Percentiles rank a stretch among this genome's conserved stretches.
Evolutionary conservation across 192 early-diverging fungal genomes (phyloP).

Genomic region (Chytriomyces confervae): DNA sequence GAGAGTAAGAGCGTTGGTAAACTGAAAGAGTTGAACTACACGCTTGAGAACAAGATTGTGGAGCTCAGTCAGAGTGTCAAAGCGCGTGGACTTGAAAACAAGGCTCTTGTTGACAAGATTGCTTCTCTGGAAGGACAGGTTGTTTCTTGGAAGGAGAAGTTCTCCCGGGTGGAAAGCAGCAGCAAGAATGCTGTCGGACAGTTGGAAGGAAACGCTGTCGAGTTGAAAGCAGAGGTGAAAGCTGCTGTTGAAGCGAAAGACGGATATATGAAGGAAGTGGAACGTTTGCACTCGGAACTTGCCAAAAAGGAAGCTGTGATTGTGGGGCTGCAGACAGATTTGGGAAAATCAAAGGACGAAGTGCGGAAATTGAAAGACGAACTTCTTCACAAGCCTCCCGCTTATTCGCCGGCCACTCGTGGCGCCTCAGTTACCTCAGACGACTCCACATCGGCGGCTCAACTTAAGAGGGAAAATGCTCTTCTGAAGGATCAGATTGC

Average conservation of each 20-base stretch:
- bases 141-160: constrained; percentile 71
- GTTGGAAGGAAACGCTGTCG: constrained; percentile 58
- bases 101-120: constrained; percentile 58
- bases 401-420: not conserved
- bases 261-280: constrained; percentile 61
- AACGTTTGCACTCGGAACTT: constrained; percentile 62
- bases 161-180: constrained; percentile 62
- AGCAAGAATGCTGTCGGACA: constrained; percentile 55
- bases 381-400: constrained; percentile 39
- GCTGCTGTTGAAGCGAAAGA: constrained; percentile 62
- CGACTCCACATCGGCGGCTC: constrained; percentile 62
- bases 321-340: constrained; percentile 59
- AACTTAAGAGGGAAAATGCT: constrained; percentile 73
- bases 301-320: constrained; percentile 69
- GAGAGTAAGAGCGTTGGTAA: constrained; percentile 89
- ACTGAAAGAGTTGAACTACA: constrained; percentile 87
- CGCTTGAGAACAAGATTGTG: constrained; percentile 91
- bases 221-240: constrained; percentile 65
- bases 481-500: constrained; percentile 73
- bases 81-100: constrained; percentile 70
- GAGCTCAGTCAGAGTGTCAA: constrained; percentile 81
- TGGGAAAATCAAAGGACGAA: constrained; percentile 68
- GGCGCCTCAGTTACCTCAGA: constrained; percentile 62
- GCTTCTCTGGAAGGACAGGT: constrained; percentile 70
- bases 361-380: constrained; percentile 64